phyloP scores from a whole-genome alignment of 2,329 filamentous ascomycete genomes.

The Claviceps pazoutovae region DNA sequence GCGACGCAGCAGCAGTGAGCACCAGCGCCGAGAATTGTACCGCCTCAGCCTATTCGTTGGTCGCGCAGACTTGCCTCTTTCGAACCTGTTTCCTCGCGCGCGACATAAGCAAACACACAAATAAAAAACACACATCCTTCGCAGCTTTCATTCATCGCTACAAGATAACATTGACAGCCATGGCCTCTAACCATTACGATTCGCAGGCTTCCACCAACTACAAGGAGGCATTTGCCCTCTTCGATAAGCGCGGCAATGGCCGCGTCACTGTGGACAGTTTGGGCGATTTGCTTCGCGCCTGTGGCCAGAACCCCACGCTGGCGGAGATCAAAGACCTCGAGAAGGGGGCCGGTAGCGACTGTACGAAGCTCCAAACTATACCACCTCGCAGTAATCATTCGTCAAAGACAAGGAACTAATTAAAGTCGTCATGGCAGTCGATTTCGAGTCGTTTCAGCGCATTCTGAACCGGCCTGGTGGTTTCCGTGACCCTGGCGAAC shows the following conservation, averaged over 20 bases:
- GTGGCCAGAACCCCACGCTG: conserved; percentile 93
- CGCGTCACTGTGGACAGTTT: conserved; percentile 76
- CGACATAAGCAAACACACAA: background rate
- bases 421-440: conserved; percentile 46
- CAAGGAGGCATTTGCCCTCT: conserved; percentile 99
- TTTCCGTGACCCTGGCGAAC: conserved; percentile 95
- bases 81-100: background rate
- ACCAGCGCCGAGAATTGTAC: too few relatives aligned
- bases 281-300: conserved; percentile 88
- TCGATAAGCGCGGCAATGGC: conserved; percentile 97
- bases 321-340: conserved; percentile 87
- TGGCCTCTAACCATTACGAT: conserved; percentile 40
- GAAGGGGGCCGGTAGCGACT: conserved; percentile 78
- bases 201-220: conserved; percentile 81
- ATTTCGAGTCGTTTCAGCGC: conserved; percentile 94
- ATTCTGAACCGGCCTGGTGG: conserved; percentile 94
- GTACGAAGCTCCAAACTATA: conserved; percentile 45
- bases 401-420: background rate
- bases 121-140: background rate
- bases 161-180: conserved; percentile 10
- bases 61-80: too few relatives aligned
- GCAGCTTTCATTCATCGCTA: background rate
- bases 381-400: background rate
- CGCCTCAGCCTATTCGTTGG: too few relatives aligned
- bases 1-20: background rate